phyloP scores from a whole-genome alignment of 2,329 filamentous ascomycete species.

The Colletotrichum graminicola region DNA sequence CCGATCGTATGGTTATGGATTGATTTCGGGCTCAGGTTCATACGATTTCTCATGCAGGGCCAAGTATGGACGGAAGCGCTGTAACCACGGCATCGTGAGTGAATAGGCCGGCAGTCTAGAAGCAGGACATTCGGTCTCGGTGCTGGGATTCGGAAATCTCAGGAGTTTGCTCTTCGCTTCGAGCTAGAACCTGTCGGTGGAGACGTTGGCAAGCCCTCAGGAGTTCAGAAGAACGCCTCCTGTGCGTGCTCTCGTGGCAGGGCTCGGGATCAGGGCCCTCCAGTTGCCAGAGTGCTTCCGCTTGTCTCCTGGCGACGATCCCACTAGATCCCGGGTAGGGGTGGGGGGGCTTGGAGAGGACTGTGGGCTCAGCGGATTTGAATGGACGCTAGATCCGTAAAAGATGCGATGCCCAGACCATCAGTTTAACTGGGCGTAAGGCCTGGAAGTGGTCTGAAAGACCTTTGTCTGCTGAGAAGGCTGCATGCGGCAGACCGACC shows the following conservation, averaged over 20 bases:
- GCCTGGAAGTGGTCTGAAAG: conserved; percentile 30
- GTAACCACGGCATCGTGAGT: conserved; percentile 24
- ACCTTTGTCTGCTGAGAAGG: conserved; percentile 36
- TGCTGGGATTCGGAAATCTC: conserved; percentile 10
- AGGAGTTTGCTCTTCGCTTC: conserved; percentile 27
- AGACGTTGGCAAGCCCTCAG: conserved; percentile 23
- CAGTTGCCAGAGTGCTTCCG: conserved; percentile 33
- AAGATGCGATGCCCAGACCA: conserved; percentile 30
- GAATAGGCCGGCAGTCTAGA: conserved; percentile 22
- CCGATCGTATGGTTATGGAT: conserved; percentile 36
- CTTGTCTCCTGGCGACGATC: conserved; percentile 39
- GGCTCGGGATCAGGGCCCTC: conserved; percentile 14
- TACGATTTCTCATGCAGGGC: conserved; percentile 18
- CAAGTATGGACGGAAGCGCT: conserved; percentile 21
- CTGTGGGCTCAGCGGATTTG: conserved; percentile 19
- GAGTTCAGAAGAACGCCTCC: not conserved
- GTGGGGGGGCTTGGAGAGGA: not conserved
- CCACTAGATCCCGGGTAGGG: conserved; percentile 25
- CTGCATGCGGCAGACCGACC: conserved; percentile 31
- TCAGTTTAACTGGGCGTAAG: conserved; percentile 17
- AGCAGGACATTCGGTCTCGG: not conserved
- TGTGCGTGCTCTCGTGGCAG: conserved; percentile 8
- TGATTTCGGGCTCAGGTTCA: conserved; percentile 21
- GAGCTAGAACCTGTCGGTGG: conserved; percentile 36
- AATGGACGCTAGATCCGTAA: conserved; percentile 21